These are phyloP conservation scores for Epichloe aotearoae DNA, from an alignment of 2,329 filamentous ascomycete species.

Conservation along the genomic window DNA sequence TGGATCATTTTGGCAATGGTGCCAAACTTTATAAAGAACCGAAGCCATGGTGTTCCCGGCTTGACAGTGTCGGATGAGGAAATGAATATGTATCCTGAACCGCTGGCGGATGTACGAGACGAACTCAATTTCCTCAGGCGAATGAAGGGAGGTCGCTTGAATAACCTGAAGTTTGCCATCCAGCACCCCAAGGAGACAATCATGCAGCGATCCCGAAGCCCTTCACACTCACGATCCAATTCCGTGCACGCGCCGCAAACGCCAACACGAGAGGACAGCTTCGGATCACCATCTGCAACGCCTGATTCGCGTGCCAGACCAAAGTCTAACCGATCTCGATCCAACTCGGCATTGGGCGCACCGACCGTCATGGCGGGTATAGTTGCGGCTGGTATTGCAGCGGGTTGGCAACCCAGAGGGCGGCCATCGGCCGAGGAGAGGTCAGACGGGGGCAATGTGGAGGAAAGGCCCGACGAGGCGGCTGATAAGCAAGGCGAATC, in stretches of 20 bases:
- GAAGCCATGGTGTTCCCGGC: slow-evolving; percentile 33
- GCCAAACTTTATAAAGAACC: slow-evolving; percentile 38
- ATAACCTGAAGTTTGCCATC: slow-evolving; percentile 68
- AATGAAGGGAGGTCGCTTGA: slow-evolving; percentile 69
- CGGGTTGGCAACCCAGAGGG: slow-evolving; percentile 62
- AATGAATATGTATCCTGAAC: slow-evolving; percentile 56
- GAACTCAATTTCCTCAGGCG: slow-evolving; percentile 70
- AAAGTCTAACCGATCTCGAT: slow-evolving; percentile 50
- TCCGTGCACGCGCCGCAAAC: slow-evolving; percentile 49
- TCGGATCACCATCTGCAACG: slow-evolving; percentile 35
- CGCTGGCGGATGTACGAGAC: slow-evolving; percentile 62
- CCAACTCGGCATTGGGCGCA: slow-evolving; percentile 59
- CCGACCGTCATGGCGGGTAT: slow-evolving; percentile 75
- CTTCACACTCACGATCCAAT: slow-evolving; percentile 51
- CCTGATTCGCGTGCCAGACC: slow-evolving; percentile 52
- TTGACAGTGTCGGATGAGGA: slow-evolving; percentile 54
- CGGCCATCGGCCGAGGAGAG: slow-evolving; percentile 21
- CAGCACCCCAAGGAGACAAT: slow-evolving; percentile 62
- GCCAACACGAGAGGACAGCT: slow-evolving; percentile 44
- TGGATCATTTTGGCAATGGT: slow-evolving; percentile 42
- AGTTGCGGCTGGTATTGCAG: slow-evolving; percentile 62
- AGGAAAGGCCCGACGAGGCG: slow-evolving; percentile 7
- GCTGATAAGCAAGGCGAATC: slow-evolving; percentile 10
- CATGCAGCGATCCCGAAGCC: slow-evolving; percentile 46
- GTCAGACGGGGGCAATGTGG: slow-evolving; percentile 6